Evolutionary conservation across 2,329 filamentous ascomycete species (phyloP), one percentile per base, ranked within the genome.

Genomic region (Trichoderma sp.): DNA sequence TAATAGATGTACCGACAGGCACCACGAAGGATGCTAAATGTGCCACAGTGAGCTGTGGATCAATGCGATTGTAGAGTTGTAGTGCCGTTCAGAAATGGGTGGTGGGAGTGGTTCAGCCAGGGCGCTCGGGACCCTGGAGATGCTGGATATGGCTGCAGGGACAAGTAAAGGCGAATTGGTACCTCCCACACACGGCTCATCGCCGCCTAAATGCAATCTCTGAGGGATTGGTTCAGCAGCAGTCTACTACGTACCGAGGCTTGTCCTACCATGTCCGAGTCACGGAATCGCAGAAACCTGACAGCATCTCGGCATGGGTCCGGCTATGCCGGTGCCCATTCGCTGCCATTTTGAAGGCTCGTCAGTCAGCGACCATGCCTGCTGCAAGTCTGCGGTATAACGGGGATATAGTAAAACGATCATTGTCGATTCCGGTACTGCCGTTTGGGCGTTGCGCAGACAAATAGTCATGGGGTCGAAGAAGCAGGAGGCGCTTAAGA

Each of bases 1-100:
- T 67, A 58, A 59, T 59, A 58, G 40, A 52, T 67, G 55, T 67
- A 29, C 63, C 63, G 63, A 59, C 63, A 4, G 53, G 33, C 24
- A 10, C 43, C 52, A 53, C 14, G 8, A 27, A 5, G n/a, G 29
- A 29, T 16, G 21, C 49, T 49, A 64, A 56, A 13, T 56, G 49
- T 11, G 40, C 29, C 49, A 64, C 53, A 29, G n/a, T n/a, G 6
- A 24, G 53, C 6, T 29, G 33, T 21, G 29, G 47, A 11, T 66
- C 37, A 31, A 57, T 33, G 35, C 53, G 24, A 49, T 21, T 31
- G 35, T 11, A 35, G 31, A 43, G 35, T 29, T 16, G 24, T 24
- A 11, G 33, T 5, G 35, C 19, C 5, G 21, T 21, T 8, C 29
- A 57, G 40, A 40, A 52, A 55, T 56, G 40, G n/a, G 40, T 37